A percentile compares a stretch with the other conserved stretches of the same genome.
Conservation (phyloP, 2,329 filamentous ascomycete genomes). For the Epichloe uncinata region DNA sequence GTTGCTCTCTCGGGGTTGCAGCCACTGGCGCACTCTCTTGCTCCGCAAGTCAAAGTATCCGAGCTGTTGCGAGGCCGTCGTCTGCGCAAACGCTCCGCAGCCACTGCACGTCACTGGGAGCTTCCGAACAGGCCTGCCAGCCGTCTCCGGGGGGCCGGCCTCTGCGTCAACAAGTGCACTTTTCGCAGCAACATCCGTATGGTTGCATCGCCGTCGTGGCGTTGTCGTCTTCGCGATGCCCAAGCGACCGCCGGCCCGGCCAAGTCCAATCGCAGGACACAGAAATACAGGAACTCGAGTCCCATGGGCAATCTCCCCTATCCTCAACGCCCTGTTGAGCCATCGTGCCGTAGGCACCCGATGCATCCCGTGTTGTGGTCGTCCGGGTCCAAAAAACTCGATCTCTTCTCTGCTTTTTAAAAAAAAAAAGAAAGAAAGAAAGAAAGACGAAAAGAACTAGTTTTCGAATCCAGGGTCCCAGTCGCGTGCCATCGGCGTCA, state of each 20-base stretch:
- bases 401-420: neutral
- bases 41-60: conserved; percentile 43
- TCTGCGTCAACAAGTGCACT: neutral
- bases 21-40: conserved; percentile 36
- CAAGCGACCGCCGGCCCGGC: conserved; percentile 4
- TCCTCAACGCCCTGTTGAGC: conserved; percentile 29
- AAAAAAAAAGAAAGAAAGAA: conserved; percentile 1
- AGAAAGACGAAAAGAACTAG: neutral
- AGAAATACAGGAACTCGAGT: conserved; percentile 33
- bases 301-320: conserved; percentile 23
- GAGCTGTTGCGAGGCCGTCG: conserved; percentile 32
- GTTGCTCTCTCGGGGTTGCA: conserved; percentile 14
- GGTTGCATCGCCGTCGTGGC: conserved; percentile 11
- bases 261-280: conserved; percentile 28
- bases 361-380: conserved; percentile 23
- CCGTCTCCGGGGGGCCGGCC: neutral
- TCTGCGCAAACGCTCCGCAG: conserved; percentile 53
- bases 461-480: neutral
- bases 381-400: neutral
- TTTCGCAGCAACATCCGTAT: conserved; percentile 12
- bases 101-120: conserved; percentile 48
- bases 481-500: neutral
- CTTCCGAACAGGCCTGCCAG: conserved; percentile 7
- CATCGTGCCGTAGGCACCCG: conserved; percentile 29
- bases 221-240: conserved; percentile 8